Base-by-base conservation (phyloP, 176 grass and related monocot species). In the Aegilops tauschii region DNA sequence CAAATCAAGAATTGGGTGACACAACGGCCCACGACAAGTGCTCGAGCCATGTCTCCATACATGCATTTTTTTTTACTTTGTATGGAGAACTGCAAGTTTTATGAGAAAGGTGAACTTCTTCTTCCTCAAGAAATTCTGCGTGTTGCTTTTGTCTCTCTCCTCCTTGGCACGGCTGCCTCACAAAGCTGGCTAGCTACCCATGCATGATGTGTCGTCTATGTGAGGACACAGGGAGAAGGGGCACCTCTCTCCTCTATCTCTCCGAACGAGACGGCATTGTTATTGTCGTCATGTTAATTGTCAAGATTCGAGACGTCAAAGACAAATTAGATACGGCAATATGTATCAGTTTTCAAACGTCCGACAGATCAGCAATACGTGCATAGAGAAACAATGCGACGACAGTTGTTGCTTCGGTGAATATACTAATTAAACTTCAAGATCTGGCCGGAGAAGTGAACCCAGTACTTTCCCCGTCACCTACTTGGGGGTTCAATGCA, bases 291-390 rank as follows among this genome's bases (percentile, higher is more conserved):
- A 12, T 30, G 79, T 49, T 18, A 49, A 20, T 68, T 68, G 63
- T 81, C 79, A 81, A 81, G 79, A 81, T 50, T n/a, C 63, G 5
- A 32, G 18, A 34, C 28, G 36, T 50, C 78, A 50, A 67, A 49
- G 9, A 68, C 14, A 28, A 31, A 45, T 8, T 67, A 81, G 9
- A 65, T 47, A 47, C 14, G 23, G n/a, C 1, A 0, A 5, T 30
- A 49, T 18, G 9, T n/a, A 10, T 58, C 54, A n/a, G 16, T 69
- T 65, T 65, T 65, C 30, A 28, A 63, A 37, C 34, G 4, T 14
- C 27, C 1, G 25, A 65, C 78, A 80, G 36, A 80, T 65, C 36
- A 80, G 78, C 78, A 80, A 45, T 80, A 80, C 61, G 78, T 65
- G 16, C 36, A 40, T 14, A 40, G 20, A 25, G 31, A 32, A 78